A percentile compares a stretch with the other conserved stretches of the same genome.
Conservation (phyloP, 129 eudicot species). For the Chrysanthemum seticuspe region DNA sequence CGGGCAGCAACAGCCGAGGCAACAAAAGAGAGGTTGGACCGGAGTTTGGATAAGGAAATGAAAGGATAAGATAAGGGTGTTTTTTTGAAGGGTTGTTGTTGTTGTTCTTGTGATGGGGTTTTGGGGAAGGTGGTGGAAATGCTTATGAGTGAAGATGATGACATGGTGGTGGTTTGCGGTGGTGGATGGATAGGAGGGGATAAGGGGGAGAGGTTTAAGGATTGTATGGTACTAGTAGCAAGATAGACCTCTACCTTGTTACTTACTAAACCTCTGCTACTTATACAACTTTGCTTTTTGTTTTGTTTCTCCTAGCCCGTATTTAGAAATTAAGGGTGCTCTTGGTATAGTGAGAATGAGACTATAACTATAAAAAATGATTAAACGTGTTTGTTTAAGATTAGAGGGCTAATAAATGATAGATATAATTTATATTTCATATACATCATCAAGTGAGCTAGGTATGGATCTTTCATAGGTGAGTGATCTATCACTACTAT, state of each 20-base stretch:
- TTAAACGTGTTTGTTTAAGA: no score
- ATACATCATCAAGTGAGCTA: no score
- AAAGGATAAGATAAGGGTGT: constrained; percentile 18
- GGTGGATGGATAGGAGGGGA: constrained; percentile 18
- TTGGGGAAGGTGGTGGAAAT: constrained; percentile 51
- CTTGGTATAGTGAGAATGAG: no score
- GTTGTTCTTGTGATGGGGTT: constrained; percentile 36
- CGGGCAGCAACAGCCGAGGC: constrained; percentile 66
- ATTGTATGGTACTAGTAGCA: constrained; percentile 34
- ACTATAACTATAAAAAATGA: no score
- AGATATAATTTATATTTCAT: no score
- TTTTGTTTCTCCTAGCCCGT: background rate
- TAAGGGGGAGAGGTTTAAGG: constrained; percentile 45
- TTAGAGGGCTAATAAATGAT: no score
- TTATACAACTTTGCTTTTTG: constrained; percentile 10
- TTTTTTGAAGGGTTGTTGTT: constrained; percentile 29
- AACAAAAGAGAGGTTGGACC: constrained; percentile 25
- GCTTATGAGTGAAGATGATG: constrained; percentile 54
- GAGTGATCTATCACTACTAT: no score
- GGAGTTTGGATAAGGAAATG: constrained; percentile 18
- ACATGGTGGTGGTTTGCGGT: constrained; percentile 38
- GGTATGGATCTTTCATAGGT: no score
- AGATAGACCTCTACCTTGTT: constrained; percentile 42
- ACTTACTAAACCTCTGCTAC: background rate
- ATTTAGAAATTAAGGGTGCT: no score